phyloP scores from a whole-genome alignment of 2,329 filamentous ascomycete genomes.

The Cercospora sesami region DNA sequence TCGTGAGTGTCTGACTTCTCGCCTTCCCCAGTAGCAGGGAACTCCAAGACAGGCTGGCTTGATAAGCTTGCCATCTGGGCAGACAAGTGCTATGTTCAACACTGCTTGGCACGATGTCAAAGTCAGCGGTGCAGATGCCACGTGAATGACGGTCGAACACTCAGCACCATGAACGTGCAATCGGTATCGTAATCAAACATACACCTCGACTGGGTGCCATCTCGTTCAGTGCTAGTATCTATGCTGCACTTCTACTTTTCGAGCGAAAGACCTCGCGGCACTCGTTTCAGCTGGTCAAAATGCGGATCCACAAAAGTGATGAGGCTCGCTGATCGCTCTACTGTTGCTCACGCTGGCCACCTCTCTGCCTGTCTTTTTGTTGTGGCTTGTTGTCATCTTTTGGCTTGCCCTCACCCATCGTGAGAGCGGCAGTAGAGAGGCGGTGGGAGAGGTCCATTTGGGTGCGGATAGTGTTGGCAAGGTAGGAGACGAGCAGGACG shows the following conservation, averaged over 20 bases:
- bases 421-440: slow-evolving; percentile 66
- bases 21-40: too few species aligned
- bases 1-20: background rate
- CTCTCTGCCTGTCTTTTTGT: slow-evolving; percentile 30
- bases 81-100: background rate
- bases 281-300: background rate
- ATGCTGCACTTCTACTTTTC: slow-evolving; percentile 8
- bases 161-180: background rate
- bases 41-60: too few species aligned
- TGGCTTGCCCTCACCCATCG: slow-evolving; percentile 43
- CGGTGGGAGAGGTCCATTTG: slow-evolving; percentile 98
- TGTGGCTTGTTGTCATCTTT: slow-evolving; percentile 29
- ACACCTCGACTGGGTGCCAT: slow-evolving; percentile 25
- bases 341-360: slow-evolving; percentile 31
- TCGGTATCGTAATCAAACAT: background rate
- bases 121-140: background rate
- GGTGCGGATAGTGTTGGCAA: slow-evolving; percentile 97
- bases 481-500: slow-evolving; percentile 94
- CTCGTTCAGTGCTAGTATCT: slow-evolving; percentile 16
- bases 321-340: slow-evolving; percentile 17
- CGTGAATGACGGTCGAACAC: background rate
- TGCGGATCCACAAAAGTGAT: background rate
- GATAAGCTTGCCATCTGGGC: background rate
- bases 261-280: background rate
- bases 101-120: background rate